phyloP scores from a whole-genome alignment of 2,329 filamentous ascomycete genomes.

The Monosporascus sp. region DNA sequence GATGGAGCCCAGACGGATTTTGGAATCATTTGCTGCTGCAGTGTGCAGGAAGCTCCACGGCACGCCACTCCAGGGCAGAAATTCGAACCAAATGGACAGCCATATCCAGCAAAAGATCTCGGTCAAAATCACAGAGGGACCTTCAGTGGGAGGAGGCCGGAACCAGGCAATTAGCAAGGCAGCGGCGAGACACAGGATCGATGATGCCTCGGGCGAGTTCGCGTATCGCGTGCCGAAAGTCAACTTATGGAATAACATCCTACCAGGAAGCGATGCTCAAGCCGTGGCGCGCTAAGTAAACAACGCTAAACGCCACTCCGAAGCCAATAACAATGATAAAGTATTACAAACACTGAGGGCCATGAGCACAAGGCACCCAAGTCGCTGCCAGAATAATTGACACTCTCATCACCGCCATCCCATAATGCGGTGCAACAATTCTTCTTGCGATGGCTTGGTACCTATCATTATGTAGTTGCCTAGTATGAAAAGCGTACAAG shows the following conservation, averaged over 20 bases:
- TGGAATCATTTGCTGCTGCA: background rate
- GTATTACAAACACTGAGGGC: too few species aligned
- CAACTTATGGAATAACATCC: background rate
- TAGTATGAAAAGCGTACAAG: too few species aligned
- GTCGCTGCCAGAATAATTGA: too few species aligned
- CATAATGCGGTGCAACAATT: too few species aligned
- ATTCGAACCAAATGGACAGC: background rate
- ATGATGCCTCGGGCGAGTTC: background rate
- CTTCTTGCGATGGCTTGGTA: too few species aligned
- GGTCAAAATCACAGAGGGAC: background rate
- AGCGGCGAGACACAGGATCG: background rate
- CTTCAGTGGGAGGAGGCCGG: background rate
- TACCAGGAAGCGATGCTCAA: too few species aligned
- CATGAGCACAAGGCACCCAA: too few species aligned
- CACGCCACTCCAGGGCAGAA: background rate
- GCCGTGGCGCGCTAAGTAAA: too few species aligned
- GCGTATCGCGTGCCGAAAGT: slow-evolving; percentile 2
- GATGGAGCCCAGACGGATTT: background rate
- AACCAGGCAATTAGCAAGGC: background rate
- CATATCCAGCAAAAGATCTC: background rate
- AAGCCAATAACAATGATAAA: too few species aligned
- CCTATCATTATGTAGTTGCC: too few species aligned
- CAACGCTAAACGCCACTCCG: too few species aligned
- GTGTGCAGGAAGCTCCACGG: background rate
- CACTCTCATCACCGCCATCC: too few species aligned